phyloP scores from a whole-genome alignment of 2,329 filamentous ascomycete genomes.

The Dactylellina parvicollis region DNA sequence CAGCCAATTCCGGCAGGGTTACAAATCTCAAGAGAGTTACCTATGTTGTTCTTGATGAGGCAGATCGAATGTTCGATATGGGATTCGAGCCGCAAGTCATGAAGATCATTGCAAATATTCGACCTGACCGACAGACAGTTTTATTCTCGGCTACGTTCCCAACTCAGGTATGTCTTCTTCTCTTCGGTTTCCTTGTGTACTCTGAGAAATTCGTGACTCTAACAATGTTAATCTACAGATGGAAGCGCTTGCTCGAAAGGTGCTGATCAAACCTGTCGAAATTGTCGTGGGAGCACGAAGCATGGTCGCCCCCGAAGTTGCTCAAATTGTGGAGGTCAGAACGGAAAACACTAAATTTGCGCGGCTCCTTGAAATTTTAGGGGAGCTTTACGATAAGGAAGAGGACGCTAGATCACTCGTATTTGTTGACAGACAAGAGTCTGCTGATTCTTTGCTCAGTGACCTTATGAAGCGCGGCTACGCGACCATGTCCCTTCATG shows the following conservation, averaged over 20 bases:
- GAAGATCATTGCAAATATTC: conserved; percentile 97
- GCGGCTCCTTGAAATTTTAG: conserved; percentile 81
- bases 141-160: conserved; percentile 99
- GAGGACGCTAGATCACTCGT: conserved; percentile 90
- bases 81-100: conserved; percentile 99
- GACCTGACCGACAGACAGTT: conserved; percentile 96
- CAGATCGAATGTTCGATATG: conserved; percentile 99
- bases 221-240: conserved; percentile 55
- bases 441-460: conserved; percentile 74
- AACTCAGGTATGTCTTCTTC: conserved; percentile 88
- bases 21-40: conserved; percentile 98
- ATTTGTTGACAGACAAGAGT: conserved; percentile 76
- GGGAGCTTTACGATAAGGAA: conserved; percentile 68
- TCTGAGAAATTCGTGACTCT: conserved; percentile 2
- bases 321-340: conserved; percentile 95
- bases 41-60: conserved; percentile 97
- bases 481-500: conserved; percentile 80
- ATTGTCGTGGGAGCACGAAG: conserved; percentile 68
- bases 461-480: conserved; percentile 59
- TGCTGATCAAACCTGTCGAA: conserved; percentile 80
- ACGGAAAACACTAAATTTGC: conserved; percentile 83
- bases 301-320: conserved; percentile 96
- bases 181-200: conserved; percentile 74
- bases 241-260: conserved; percentile 58
- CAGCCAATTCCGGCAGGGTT: conserved; percentile 77